Evolutionary conservation across 2,329 filamentous ascomycete genomes (phyloP).

Genomic region (Fusarium torulosum): DNA sequence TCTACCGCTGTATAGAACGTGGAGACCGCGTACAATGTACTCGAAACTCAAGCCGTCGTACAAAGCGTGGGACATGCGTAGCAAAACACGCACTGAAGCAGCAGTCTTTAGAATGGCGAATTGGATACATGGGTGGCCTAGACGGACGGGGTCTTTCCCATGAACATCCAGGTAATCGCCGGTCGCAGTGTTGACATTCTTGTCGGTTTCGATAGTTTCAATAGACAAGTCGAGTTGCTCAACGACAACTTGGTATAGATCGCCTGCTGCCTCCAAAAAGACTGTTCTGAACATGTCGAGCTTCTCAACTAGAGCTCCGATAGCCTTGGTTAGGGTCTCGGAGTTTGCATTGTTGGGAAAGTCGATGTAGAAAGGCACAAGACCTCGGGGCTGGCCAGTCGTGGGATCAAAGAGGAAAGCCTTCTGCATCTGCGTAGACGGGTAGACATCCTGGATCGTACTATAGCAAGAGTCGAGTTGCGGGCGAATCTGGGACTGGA

Average conservation of each 20-base stretch:
- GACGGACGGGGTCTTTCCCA: background rate
- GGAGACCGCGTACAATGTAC: slow-evolving; percentile 33
- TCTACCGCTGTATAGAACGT: slow-evolving; percentile 27
- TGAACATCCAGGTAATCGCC: slow-evolving; percentile 2
- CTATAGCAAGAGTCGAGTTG: background rate
- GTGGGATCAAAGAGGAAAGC: slow-evolving; percentile 8
- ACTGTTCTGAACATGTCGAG: slow-evolving; percentile 29
- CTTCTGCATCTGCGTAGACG: slow-evolving; percentile 8
- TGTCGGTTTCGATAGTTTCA: slow-evolving; percentile 1
- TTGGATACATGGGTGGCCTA: slow-evolving; percentile 5
- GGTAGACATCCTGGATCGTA: background rate
- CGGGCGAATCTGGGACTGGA: background rate
- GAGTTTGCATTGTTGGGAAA: slow-evolving; percentile 1
- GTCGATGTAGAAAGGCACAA: slow-evolving; percentile 10
- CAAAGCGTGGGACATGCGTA: slow-evolving; percentile 40
- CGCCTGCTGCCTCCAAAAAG: background rate
- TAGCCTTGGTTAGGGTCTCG: background rate
- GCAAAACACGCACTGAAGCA: slow-evolving; percentile 21
- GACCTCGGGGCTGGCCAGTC: background rate
- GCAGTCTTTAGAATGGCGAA: slow-evolving; percentile 18
- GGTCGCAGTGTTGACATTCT: slow-evolving; percentile 9
- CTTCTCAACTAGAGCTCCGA: background rate
- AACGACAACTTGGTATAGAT: slow-evolving; percentile 19
- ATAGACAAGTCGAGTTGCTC: slow-evolving; percentile 1
- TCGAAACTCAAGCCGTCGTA: slow-evolving; percentile 44